Evolutionary conservation across 2,329 filamentous ascomycete genomes (phyloP).

Genomic region (Fusarium nisikadoi): DNA sequence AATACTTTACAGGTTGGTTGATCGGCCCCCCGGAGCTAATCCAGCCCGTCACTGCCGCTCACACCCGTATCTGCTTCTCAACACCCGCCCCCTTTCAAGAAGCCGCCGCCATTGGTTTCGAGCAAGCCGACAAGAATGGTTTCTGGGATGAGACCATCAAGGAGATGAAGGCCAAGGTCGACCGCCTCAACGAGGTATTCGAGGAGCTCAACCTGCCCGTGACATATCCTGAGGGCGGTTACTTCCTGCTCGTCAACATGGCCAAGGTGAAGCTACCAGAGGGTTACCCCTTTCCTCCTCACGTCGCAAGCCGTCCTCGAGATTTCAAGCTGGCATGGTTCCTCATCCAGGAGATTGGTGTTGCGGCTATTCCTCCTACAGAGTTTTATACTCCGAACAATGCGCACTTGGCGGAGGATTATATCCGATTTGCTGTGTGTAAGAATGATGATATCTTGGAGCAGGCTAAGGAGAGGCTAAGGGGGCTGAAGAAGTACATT

Average conservation of each 20-base stretch:
- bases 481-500: conserved; percentile 79
- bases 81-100: conserved; percentile 95
- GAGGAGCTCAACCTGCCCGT: conserved; percentile 81
- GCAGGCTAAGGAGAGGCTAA: conserved; percentile 78
- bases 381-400: conserved; percentile 95
- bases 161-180: conserved; percentile 92
- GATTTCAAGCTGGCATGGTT: conserved; percentile 98
- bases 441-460: conserved; percentile 90
- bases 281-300: conserved; percentile 87
- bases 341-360: conserved; percentile 93
- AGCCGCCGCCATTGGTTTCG: conserved; percentile 92
- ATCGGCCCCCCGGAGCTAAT: conserved; percentile 90
- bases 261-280: conserved; percentile 84
- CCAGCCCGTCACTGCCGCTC: conserved; percentile 89
- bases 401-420: conserved; percentile 88
- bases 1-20: conserved; percentile 72
- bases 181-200: conserved; percentile 85
- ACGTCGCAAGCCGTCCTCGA: conserved; percentile 85
- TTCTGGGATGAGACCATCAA: conserved; percentile 88
- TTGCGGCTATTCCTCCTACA: conserved; percentile 94
- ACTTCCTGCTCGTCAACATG: conserved; percentile 97
- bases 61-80: conserved; percentile 96
- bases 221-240: conserved; percentile 94
- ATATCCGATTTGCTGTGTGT: conserved; percentile 94
- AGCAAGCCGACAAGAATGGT: conserved; percentile 82